A percentile compares a stretch with the other conserved stretches of the same genome.
Conservation (phyloP, 768 basidiomycete species). For the Rhizopogon rudus region DNA sequence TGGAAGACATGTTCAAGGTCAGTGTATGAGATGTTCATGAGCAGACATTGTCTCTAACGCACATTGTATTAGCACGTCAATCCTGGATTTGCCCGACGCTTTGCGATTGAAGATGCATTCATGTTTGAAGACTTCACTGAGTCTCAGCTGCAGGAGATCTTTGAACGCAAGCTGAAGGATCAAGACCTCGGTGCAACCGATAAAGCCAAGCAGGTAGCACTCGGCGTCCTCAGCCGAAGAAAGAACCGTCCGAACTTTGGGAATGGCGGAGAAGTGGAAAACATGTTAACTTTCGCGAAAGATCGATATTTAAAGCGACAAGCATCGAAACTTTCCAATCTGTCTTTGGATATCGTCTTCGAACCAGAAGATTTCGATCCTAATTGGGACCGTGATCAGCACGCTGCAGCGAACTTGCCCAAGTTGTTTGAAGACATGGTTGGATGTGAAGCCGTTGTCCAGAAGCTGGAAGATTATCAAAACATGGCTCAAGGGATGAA, state of each 20-base stretch:
- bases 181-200: constrained; percentile 56
- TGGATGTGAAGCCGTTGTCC: constrained; percentile 50
- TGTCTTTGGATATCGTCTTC: constrained; percentile 24
- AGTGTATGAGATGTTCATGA: neutral
- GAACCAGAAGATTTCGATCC: constrained; percentile 56
- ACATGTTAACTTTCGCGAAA: constrained; percentile 49
- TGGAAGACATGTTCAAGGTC: constrained; percentile 74
- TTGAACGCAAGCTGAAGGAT: constrained; percentile 50
- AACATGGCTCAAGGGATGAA: constrained; percentile 40
- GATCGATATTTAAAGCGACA: constrained; percentile 39
- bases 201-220: constrained; percentile 51
- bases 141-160: constrained; percentile 43
- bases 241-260: constrained; percentile 56
- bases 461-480: constrained; percentile 49
- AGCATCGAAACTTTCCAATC: constrained; percentile 13
- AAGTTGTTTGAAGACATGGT: constrained; percentile 61
- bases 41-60: neutral
- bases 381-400: constrained; percentile 43
- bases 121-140: constrained; percentile 62
- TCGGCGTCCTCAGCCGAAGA: constrained; percentile 35
- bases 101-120: constrained; percentile 65
- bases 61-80: constrained; percentile 52
- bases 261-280: constrained; percentile 62
- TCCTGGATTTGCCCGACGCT: constrained; percentile 60
- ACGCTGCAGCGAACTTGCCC: constrained; percentile 44